A percentile compares a stretch with the other conserved stretches of the same genome.
phyloP scores from a whole-genome alignment of 768 basidiomycete species.

The Leccinum boreale region DNA sequence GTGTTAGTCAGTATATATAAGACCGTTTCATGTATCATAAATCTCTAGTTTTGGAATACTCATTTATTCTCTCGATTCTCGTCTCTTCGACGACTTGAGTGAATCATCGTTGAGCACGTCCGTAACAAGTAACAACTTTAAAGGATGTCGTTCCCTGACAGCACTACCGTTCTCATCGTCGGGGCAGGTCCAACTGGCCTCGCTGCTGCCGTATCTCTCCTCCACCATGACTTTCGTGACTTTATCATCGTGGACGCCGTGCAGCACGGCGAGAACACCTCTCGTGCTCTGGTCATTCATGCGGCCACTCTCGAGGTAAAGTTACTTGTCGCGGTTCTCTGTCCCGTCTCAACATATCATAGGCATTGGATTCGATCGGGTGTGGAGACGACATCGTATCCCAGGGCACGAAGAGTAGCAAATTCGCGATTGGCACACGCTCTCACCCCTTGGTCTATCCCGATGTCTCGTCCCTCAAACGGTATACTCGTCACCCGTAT shows the following conservation, averaged over 20 bases:
- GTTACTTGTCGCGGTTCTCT: neutral
- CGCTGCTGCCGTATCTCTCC: neutral
- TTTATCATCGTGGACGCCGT: neutral
- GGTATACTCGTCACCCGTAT: conserved; percentile 45
- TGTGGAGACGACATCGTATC: conserved; percentile 39
- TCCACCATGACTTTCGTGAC: neutral
- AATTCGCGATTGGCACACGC: conserved; percentile 31
- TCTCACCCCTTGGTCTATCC: conserved; percentile 24
- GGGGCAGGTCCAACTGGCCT: neutral
- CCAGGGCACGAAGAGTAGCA: conserved; percentile 33
- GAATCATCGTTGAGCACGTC: no score
- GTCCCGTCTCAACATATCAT: neutral
- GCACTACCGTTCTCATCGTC: neutral
- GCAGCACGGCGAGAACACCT: conserved; percentile 29
- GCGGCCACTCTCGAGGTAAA: conserved; percentile 53
- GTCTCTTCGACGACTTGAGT: no score
- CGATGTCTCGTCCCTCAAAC: conserved; percentile 35
- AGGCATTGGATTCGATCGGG: conserved; percentile 46
- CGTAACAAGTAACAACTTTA: neutral
- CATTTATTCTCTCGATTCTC: no score
- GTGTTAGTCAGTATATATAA: no score
- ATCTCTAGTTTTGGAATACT: no score
- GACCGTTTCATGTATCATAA: no score
- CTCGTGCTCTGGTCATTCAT: conserved; percentile 48
- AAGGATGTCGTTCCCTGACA: neutral